A percentile compares a stretch with the other conserved stretches of the same genome.
Conservation (phyloP, 1,284 basidiomycete genomes). For the Ganoderma sinense region DNA sequence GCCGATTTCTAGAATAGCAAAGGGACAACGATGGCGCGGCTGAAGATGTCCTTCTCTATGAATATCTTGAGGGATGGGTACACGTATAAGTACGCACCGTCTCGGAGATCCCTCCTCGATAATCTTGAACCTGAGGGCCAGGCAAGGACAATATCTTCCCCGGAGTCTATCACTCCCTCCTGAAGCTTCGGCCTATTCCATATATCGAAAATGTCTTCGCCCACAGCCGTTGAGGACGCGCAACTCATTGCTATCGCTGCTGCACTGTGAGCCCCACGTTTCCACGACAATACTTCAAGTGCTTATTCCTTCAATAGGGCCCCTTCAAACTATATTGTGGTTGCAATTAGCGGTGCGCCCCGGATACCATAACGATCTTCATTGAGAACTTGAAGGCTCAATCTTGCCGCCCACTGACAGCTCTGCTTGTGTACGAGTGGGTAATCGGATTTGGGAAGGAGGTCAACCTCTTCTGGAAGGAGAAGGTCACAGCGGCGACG, state of each 20-base stretch:
- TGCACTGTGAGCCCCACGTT: neutral
- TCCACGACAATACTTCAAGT: neutral
- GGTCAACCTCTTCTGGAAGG: slow-evolving; percentile 20
- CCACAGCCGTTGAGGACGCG: neutral
- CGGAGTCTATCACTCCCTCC: neutral
- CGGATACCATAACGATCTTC: neutral
- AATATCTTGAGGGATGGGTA: neutral
- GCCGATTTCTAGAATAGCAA: neutral
- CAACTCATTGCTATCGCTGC: neutral
- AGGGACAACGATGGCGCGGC: neutral
- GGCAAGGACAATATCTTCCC: neutral
- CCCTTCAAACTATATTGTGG: neutral
- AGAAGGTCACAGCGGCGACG: slow-evolving; percentile 6
- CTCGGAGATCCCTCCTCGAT: neutral
- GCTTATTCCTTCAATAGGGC: neutral
- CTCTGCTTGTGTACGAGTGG: slow-evolving; percentile 20
- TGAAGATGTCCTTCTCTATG: neutral
- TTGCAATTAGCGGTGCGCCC: neutral
- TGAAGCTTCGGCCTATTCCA: neutral
- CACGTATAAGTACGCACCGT: neutral
- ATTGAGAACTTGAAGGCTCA: no score
- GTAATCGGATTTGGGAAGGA: slow-evolving; percentile 18
- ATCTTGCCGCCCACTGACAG: slow-evolving; percentile 2
- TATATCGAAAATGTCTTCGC: neutral
- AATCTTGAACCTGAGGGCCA: neutral